Evolutionary conservation across 257 asterid genomes (phyloP).

Genomic region (Nicotiana attenuata): DNA sequence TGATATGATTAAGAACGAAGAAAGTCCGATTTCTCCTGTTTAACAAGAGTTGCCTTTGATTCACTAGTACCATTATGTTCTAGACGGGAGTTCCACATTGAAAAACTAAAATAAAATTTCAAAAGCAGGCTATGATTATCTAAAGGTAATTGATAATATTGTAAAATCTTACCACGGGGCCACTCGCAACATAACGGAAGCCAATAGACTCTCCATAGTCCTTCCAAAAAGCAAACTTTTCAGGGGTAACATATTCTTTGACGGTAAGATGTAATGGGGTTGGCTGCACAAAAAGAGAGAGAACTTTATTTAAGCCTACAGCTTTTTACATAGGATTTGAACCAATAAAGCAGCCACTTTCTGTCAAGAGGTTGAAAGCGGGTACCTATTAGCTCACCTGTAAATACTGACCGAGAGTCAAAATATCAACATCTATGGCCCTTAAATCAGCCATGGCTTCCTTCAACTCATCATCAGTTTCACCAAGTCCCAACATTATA

Average conservation of each 20-base stretch:
- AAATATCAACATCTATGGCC: conserved; percentile 83
- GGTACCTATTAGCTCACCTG: conserved; percentile 47
- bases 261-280: conserved; percentile 95
- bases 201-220: conserved; percentile 96
- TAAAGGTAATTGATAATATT: background rate
- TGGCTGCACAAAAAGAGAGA: conserved; percentile 50
- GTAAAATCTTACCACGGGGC: conserved; percentile 68
- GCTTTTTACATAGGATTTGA: background rate
- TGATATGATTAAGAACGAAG: background rate
- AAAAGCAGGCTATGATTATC: background rate
- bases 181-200: conserved; percentile 96
- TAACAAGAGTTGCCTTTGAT: background rate
- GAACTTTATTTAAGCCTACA: too few relatives aligned
- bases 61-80: background rate
- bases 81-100: background rate
- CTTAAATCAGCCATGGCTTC: conserved; percentile 88
- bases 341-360: background rate
- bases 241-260: conserved; percentile 84
- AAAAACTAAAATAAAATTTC: background rate
- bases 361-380: background rate
- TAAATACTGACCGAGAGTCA: conserved; percentile 89
- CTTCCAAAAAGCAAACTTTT: conserved; percentile 88
- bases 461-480: conserved; percentile 85
- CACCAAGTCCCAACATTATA: conserved; percentile 97
- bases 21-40: background rate